phyloP scores from a whole-genome alignment of 192 early-diverging fungal genomes.

The Neocallimastix lanati region DNA sequence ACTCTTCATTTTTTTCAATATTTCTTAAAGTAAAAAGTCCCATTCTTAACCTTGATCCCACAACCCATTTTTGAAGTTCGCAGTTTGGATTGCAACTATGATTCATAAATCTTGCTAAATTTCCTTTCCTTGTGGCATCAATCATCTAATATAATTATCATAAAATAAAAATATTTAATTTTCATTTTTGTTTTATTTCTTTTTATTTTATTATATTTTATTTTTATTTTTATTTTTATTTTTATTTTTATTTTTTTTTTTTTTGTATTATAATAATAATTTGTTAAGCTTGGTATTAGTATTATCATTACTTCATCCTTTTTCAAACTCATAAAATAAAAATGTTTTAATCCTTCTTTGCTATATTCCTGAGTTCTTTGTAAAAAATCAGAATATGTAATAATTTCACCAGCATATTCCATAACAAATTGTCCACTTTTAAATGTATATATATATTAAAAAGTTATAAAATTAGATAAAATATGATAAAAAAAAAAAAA shows the following conservation, averaged over 20 bases:
- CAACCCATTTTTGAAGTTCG: slow-evolving; percentile 90
- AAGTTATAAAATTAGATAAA: not conserved
- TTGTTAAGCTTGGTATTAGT: too few species aligned
- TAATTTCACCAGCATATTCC: slow-evolving; percentile 94
- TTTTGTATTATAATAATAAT: too few species aligned
- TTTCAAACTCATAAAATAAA: slow-evolving; percentile 95
- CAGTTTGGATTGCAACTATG: slow-evolving; percentile 94
- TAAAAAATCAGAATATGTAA: slow-evolving; percentile 59
- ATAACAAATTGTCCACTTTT: slow-evolving; percentile 77
- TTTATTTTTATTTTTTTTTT: too few species aligned
- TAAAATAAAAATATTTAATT: too few species aligned
- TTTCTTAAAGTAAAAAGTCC: slow-evolving; percentile 82
- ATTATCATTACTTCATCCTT: slow-evolving; percentile 54
- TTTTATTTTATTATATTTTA: too few species aligned
- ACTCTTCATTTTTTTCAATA: slow-evolving; percentile 61
- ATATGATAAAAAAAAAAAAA: not conserved
- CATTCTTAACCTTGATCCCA: slow-evolving; percentile 69
- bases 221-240: too few species aligned
- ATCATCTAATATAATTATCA: slow-evolving; percentile 43
- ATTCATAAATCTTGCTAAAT: slow-evolving; percentile 91
- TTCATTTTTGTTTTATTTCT: too few species aligned
- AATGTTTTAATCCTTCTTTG: slow-evolving; percentile 64
- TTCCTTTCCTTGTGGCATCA: slow-evolving; percentile 84
- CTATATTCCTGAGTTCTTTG: slow-evolving; percentile 70
- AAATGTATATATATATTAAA: not conserved